Evolutionary conservation across 1,139 yeast genomes (phyloP), one percentile per base, ranked within the genome.

Genomic region (Candida sp.): DNA sequence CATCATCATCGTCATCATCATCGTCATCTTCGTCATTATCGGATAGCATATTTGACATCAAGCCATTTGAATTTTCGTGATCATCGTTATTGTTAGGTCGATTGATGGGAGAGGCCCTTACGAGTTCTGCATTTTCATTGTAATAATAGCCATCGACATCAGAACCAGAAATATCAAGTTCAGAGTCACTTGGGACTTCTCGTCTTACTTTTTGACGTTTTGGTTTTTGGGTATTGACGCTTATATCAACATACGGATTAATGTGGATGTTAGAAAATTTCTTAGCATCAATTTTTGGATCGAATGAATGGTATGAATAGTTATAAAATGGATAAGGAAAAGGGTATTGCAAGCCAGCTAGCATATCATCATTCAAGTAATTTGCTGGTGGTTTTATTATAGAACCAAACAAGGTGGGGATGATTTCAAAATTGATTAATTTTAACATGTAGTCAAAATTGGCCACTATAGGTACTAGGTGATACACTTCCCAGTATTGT

Each of bases 251-350:
- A 49, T 73, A 73, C 1, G 77, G 72, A 4, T 51, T 55, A 35
- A 73, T 64, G 4, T 56, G 46, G 2, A 73, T 52, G 19, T 50
- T 54, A 2, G 54, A 46, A 38, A 63, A 58, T 46, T 72, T 73
- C 22, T 54, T 57, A 8, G 56, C 53, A 9, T 60, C 60, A 3
- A 61, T 53, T 15, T 58, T 55, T 4, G 66, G 60, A 39, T 68
- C 63, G 39, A 68, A 60, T 6, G 72, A 60, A 50, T 73, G 79
- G 51, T 68, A 73, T 3, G 77, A 70, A 49, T 63, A 73, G 44
- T 73, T 73, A 53, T 73, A 73, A 47, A 73, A 73, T 33, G 79
- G 77, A 45, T 68, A 73, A 4, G 78, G 78, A 46, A 68, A 73
- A 11, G 78, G 77, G 45, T 69, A 73, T 46, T 70, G 73, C 35